These are phyloP conservation scores for Ziziphus jujuba DNA, from an alignment of 306 rosid genomes.

Conservation along the genomic window DNA sequence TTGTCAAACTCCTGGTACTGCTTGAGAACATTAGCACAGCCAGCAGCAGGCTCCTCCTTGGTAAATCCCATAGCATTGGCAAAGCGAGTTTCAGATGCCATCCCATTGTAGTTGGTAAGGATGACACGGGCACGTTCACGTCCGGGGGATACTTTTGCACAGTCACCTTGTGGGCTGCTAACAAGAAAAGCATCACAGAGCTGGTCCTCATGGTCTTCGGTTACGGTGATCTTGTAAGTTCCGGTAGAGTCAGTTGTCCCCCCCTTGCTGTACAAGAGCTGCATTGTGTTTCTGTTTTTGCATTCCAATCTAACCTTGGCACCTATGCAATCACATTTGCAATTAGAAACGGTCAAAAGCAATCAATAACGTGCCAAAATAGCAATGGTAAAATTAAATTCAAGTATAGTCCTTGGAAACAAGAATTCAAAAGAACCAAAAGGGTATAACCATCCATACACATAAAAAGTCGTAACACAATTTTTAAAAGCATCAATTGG, in stretches of 20 bases:
- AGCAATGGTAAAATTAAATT: too few species aligned
- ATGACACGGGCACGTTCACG: conserved; percentile 81
- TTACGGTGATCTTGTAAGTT: conserved; percentile 43
- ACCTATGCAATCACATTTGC: conserved; percentile 34
- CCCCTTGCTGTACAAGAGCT: conserved; percentile 46
- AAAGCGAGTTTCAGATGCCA: conserved; percentile 50
- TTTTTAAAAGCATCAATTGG: too few species aligned
- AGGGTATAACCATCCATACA: too few species aligned
- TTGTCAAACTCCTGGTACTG: conserved; percentile 63
- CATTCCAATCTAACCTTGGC: conserved; percentile 77
- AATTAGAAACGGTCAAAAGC: background rate
- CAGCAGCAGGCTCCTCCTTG: conserved; percentile 40
- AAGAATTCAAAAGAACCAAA: too few species aligned
- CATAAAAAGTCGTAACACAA: too few species aligned
- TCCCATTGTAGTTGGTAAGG: conserved; percentile 77
- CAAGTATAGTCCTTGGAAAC: too few species aligned
- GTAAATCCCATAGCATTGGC: conserved; percentile 75
- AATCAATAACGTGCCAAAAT: background rate
- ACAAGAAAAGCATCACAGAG: conserved; percentile 66
- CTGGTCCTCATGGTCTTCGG: conserved; percentile 66
- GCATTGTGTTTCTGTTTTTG: conserved; percentile 41
- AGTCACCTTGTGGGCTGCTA: conserved; percentile 56
- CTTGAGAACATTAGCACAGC: conserved; percentile 62
- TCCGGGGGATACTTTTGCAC: conserved; percentile 47
- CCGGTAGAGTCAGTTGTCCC: conserved; percentile 62